Evolutionary conservation across 441 rosid genomes (phyloP).

Genomic region (Hypseocharis bilobata): DNA sequence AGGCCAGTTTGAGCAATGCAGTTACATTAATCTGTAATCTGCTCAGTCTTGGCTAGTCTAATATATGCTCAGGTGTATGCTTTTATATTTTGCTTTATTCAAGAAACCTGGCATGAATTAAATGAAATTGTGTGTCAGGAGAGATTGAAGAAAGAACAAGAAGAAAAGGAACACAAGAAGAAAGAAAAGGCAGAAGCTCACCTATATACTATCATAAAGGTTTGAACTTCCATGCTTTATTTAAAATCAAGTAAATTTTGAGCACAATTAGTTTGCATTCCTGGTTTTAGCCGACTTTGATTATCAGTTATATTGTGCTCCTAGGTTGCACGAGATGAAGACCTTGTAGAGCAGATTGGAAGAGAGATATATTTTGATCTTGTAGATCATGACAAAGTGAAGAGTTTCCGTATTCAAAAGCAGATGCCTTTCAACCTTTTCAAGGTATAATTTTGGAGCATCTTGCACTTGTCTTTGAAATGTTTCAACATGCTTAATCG

Average conservation of each 20-base stretch:
- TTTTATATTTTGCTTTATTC: background rate
- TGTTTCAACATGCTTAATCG: background rate
- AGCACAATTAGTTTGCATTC: constrained; percentile 45
- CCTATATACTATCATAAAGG: constrained; percentile 83
- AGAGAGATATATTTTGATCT: constrained; percentile 65
- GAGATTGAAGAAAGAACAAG: constrained; percentile 86
- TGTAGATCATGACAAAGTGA: constrained; percentile 71
- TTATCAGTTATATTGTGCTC: constrained; percentile 34
- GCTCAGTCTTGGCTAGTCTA: constrained; percentile 8
- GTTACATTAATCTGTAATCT: constrained; percentile 5
- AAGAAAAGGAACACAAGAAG: constrained; percentile 76
- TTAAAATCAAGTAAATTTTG: constrained; percentile 2
- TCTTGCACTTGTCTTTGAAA: background rate
- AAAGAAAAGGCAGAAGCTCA: constrained; percentile 83
- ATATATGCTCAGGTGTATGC: background rate
- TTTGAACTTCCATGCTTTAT: constrained; percentile 18
- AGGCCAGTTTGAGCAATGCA: no score
- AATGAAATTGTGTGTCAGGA: constrained; percentile 34
- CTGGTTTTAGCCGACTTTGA: constrained; percentile 7
- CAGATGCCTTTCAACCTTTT: constrained; percentile 46
- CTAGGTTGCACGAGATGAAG: constrained; percentile 87
- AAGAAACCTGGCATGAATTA: background rate
- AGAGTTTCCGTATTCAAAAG: constrained; percentile 59
- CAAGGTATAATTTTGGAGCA: constrained; percentile 35
- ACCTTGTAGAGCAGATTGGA: constrained; percentile 72